Evolutionary conservation across 345 rosid genomes (phyloP), one percentile per base, ranked within the genome.

Genomic region (Ceriops decandra): DNA sequence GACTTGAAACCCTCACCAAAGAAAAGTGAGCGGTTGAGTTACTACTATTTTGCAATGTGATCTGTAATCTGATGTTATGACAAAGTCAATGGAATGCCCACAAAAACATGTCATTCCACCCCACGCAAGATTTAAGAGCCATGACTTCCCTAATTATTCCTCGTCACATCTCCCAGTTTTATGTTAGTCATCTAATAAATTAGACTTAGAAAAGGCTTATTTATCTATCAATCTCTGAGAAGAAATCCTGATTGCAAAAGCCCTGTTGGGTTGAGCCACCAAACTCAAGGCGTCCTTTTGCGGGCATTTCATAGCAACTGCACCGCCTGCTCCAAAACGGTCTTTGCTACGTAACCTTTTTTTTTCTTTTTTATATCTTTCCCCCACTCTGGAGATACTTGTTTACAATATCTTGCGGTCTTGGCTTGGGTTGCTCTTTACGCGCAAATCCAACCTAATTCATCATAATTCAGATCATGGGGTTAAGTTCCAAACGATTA

Each of bases 11-110:
- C 71, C 35, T 67, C 1, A n/a, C 16, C 26, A 24, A 21, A 21
- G 57, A 77, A 81, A 84, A 81, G 80, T 30, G 82, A 79, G 73
- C 66, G 31, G 82, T 82, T 75, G 75, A 57, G 54, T 77, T 81
- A 11, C 82, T 81, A 11, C 82, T 76, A 62, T 54, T 57, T 47
- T 32, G 42, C 51, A 63, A 51, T 64, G 54, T 19, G 6, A 46
- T 56, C 57, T 52, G 42, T 56, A 63, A 51, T 64, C 60, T 19
- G 6, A 46, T 56, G 60, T 52, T 51, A 24, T 36, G 67, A 6
- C 76, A 28, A 68, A 64, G 82, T 82, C 80, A 82, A 76, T 5
- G 53, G n/a, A 71, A 65, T 56, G 71, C 76, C 73, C 63, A 35
- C 70, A 31, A 13, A 0, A 53, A 54, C 1, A 42, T 64, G 72